Base-by-base conservation (phyloP, 1,284 basidiomycete genomes). In the Mycosarcoma maydis region DNA sequence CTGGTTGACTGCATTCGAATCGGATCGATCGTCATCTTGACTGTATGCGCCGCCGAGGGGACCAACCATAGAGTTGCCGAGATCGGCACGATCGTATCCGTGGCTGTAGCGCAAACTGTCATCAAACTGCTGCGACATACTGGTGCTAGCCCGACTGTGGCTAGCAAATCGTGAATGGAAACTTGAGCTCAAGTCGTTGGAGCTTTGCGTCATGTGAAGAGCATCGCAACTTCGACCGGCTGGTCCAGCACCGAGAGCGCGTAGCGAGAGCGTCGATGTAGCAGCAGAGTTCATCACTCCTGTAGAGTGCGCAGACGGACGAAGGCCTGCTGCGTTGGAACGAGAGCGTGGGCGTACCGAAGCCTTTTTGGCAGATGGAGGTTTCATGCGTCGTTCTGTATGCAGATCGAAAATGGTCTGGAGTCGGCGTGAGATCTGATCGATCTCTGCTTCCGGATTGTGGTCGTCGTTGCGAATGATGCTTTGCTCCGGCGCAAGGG, bases 331-430 rank as follows among this genome's bases (percentile, higher is more conserved):
- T 8, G 51, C 46, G 8, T 62, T 41, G 34, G 62, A 50, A 3
- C 30, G 48, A 6, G 48, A 33, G 14, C 53, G 53, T 22, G 20
- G 34, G 14, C 44, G 48, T 4, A 40, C 32, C 13, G 26, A 19
- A 7, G 14, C n/a, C 27, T 55, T 47, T n/a, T 52, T 41, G 20
- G 9, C 33, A 2, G 59, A 20, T 17, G 40, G 42, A 22, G 73
- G 68, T 52, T 78, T 78, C 64, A 78, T 64, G 7, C 76, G 47
- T 23, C 65, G 65, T 29, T 65, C 54, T 3, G 76, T 77, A 33
- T 78, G 76, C 27, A 78, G 53, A 27, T 73, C 70, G 48, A 78
- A 77, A 29, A 77, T 75, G 24, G 66, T 61, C 41, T 67, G 55
- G 2, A 76, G 57, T 11, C 70, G 54, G 19, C 67, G 54, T 7